A percentile compares a stretch with the other conserved stretches of the same genome.
Conservation (phyloP, 176 grass and related monocot genomes). For the Luzula sylvatica region DNA sequence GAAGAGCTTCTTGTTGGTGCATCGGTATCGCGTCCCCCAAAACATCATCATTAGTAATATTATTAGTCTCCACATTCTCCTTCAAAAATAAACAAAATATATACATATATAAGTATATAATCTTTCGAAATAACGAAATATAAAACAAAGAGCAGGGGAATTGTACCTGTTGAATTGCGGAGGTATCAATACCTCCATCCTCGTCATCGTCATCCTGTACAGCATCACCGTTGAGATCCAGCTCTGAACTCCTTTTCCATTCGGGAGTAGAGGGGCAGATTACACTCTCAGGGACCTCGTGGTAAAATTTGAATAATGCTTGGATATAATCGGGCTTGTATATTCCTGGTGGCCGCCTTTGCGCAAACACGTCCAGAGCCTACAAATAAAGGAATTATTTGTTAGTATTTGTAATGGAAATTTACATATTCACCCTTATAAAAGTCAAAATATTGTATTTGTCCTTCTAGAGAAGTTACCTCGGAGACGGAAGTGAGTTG, state of each 20-base stretch:
- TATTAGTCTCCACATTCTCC: conserved; percentile 48
- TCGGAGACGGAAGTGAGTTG: conserved; percentile 55
- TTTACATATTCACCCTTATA: too few species aligned
- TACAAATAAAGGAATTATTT: conserved; percentile 14
- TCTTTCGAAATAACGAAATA: background rate
- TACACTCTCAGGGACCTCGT: conserved; percentile 77
- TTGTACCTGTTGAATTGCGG: background rate
- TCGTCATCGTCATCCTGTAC: conserved; percentile 80
- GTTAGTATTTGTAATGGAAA: background rate
- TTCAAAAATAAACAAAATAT: conserved; percentile 25
- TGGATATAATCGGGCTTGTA: conserved; percentile 97
- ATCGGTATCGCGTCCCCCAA: conserved; percentile 69
- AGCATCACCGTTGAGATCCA: conserved; percentile 97
- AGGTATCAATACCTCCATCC: conserved; percentile 30
- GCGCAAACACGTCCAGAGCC: too few species aligned
- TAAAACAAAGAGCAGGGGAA: too few species aligned
- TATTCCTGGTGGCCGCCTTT: conserved; percentile 69
- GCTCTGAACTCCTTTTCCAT: conserved; percentile 81
- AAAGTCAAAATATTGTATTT: conserved; percentile 10
- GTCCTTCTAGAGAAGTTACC: conserved; percentile 30
- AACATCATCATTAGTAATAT: conserved; percentile 86
- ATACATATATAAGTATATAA: background rate
- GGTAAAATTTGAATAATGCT: conserved; percentile 85
- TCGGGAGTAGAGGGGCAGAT: conserved; percentile 79
- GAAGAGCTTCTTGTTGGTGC: conserved; percentile 75